A percentile compares a stretch with the other conserved stretches of the same genome.
Evolutionary conservation across 805 yeast genomes (phyloP).

Genomic region (Isabelozyma pseudorhagii): DNA sequence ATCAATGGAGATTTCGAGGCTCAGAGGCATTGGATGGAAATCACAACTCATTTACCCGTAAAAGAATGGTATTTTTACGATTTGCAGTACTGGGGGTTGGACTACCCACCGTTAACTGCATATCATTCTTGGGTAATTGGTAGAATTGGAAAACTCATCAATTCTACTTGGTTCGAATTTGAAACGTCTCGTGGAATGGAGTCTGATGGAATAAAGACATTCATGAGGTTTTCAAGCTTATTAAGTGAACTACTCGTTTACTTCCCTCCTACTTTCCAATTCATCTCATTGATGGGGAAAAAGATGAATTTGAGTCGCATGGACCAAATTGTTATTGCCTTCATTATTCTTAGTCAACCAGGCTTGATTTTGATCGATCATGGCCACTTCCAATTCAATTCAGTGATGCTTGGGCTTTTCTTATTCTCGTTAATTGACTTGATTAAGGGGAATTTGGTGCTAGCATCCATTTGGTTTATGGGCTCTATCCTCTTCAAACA

Average conservation of each 20-base stretch:
- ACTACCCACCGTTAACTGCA: constrained; percentile 96
- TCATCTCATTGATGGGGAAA: constrained; percentile 69
- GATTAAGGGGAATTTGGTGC: constrained; percentile 55
- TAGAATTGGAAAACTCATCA: constrained; percentile 59
- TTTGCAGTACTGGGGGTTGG: constrained; percentile 91
- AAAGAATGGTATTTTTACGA: constrained; percentile 86
- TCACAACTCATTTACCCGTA: constrained; percentile 74
- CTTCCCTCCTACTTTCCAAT: constrained; percentile 75
- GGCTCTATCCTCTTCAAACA: constrained; percentile 83
- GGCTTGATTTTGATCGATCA: constrained; percentile 82
- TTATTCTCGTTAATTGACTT: constrained; percentile 65
- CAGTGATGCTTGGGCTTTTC: constrained; percentile 89
- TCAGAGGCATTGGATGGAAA: constrained; percentile 96
- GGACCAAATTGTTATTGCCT: constrained; percentile 73
- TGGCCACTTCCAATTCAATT: constrained; percentile 95
- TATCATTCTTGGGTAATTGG: constrained; percentile 86
- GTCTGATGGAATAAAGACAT: constrained; percentile 62
- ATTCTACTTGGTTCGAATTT: constrained; percentile 73
- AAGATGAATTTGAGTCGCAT: constrained; percentile 54
- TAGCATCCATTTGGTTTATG: constrained; percentile 77
- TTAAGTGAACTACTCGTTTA: constrained; percentile 71
- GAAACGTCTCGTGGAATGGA: constrained; percentile 77
- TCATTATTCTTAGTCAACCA: constrained; percentile 83
- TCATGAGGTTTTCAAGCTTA: constrained; percentile 79
- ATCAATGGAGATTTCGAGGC: constrained; percentile 97